Evolutionary conservation across 139 green algal species (phyloP), one percentile per base, ranked within the genome.

Genomic region (Spirogloea muscicola): DNA sequence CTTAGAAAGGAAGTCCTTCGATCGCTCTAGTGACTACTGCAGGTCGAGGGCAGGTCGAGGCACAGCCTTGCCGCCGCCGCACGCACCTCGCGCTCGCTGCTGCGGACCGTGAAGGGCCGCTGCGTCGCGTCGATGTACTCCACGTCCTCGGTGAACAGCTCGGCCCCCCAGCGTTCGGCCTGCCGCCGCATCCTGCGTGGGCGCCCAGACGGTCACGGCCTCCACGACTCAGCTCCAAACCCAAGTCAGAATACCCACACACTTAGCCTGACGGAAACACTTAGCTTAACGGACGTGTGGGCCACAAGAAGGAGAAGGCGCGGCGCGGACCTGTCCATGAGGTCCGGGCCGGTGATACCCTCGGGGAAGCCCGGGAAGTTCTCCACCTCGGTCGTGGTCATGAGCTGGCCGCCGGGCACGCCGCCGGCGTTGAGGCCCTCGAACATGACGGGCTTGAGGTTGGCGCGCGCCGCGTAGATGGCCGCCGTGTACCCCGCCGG

Each of bases 281-380:
- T n/a, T n/a, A n/a, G n/a, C n/a, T n/a, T n/a, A n/a, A n/a, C n/a
- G n/a, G n/a, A n/a, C n/a, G n/a, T n/a, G n/a, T n/a, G n/a, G n/a
- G n/a, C n/a, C n/a, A n/a, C n/a, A n/a, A n/a, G n/a, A n/a, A n/a
- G n/a, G n/a, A n/a, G n/a, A n/a, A n/a, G n/a, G n/a, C n/a, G n/a
- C n/a, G n/a, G n/a, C n/a, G n/a, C n/a, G n/a, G n/a, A n/a, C 62
- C 84, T 77, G 61, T 97, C 93, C 94, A 98, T 98, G 5, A 98
- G 87, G 69, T 98, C 94, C 27, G 94, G 94, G 1, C 94, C 94
- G 0, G 94, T 96, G 43, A 98, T 89, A 25, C 94, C 94, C 59
- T 98, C 94, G 2, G 94, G 94, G 49, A 98, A 98, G 42, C 94
- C 94, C 42, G 94, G 94, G 58, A 84, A 87, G 55, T 87, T 87